Conservation (phyloP, 1,139 yeast species). For the Diutina ranongensis region DNA sequence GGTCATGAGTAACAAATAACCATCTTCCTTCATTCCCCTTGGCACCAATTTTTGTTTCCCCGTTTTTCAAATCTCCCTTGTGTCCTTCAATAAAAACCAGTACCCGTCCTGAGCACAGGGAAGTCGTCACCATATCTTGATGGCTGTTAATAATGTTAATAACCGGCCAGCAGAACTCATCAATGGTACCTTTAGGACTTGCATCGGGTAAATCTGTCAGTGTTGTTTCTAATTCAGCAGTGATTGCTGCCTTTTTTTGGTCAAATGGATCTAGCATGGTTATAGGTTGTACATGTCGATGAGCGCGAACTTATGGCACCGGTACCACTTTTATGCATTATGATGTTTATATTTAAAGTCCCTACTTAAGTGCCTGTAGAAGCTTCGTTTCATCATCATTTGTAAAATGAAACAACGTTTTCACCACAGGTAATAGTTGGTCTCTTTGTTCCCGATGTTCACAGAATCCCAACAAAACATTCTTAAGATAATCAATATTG, state of each 20-base stretch:
- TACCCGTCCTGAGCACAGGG: constrained; percentile 82
- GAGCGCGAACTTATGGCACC: neutral
- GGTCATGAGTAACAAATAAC: constrained; percentile 73
- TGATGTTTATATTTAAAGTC: neutral
- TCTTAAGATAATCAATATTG: constrained; percentile 68
- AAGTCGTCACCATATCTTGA: constrained; percentile 67
- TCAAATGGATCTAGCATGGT: constrained; percentile 44
- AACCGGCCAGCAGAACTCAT: constrained; percentile 58
- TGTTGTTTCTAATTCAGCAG: constrained; percentile 40
- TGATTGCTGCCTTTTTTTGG: constrained; percentile 52
- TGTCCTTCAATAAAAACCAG: constrained; percentile 70
- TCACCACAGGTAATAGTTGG: constrained; percentile 73
- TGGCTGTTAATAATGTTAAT: constrained; percentile 54
- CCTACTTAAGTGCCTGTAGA: constrained; percentile 28
- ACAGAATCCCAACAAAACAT: constrained; percentile 77
- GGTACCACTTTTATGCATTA: too few relatives aligned
- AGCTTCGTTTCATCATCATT: constrained; percentile 65
- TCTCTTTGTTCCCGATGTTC: constrained; percentile 89
- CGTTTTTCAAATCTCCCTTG: constrained; percentile 12
- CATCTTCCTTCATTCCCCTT: constrained; percentile 79
- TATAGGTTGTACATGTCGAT: neutral
- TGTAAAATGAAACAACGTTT: constrained; percentile 58
- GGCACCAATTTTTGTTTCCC: constrained; percentile 49
- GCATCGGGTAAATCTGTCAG: constrained; percentile 42
- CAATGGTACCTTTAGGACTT: constrained; percentile 81